These are phyloP conservation scores for Racocetra persica DNA, from an alignment of 371 early-diverging fungal species.

Conservation along the genomic window DNA sequence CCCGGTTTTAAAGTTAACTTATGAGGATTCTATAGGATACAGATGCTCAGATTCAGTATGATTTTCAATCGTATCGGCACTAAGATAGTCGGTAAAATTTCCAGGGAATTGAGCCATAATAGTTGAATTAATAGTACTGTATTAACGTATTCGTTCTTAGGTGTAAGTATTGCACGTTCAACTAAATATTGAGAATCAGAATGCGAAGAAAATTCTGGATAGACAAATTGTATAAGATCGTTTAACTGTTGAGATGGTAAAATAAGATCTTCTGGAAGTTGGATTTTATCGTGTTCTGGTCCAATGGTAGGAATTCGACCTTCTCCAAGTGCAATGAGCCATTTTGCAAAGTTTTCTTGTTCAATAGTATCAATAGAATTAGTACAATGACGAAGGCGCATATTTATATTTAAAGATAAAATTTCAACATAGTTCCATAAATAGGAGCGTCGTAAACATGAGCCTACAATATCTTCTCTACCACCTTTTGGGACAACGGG, in stretches of 20 bases:
- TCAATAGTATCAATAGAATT: too few species aligned
- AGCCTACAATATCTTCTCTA: too few species aligned
- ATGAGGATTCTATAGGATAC: constrained; percentile 42
- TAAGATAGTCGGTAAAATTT: not conserved
- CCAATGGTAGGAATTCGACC: too few species aligned
- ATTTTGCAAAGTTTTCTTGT: too few species aligned
- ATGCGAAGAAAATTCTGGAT: not conserved
- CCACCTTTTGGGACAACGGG: too few species aligned
- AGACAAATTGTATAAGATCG: not conserved
- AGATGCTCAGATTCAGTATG: not conserved
- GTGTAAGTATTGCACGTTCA: not conserved
- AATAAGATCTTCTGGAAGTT: not conserved
- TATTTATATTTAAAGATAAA: too few species aligned
- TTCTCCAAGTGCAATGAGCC: too few species aligned
- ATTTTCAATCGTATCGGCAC: constrained; percentile 1
- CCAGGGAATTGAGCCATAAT: not conserved
- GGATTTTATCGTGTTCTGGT: too few species aligned
- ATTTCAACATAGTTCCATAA: too few species aligned
- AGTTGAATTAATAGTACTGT: not conserved
- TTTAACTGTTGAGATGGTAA: constrained; percentile 3
- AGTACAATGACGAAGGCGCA: too few species aligned
- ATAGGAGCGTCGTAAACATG: too few species aligned
- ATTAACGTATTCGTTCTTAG: not conserved
- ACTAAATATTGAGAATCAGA: not conserved
- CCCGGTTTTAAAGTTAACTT: too few species aligned